Conservation (phyloP, 177 flowering plant genomes). For the Telopea speciosissima region DNA sequence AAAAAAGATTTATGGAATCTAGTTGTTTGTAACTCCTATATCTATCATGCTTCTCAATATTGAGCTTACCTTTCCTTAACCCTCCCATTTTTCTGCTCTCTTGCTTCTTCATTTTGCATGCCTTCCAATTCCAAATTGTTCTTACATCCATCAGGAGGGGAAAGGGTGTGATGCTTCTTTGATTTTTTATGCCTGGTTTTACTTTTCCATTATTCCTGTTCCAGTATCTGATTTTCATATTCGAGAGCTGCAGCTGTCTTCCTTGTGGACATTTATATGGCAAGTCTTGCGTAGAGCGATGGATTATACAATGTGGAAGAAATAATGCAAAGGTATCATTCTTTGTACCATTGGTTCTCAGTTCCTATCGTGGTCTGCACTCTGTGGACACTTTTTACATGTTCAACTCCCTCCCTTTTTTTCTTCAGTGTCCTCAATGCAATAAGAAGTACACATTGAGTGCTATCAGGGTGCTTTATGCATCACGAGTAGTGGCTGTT, state of each 20-base stretch:
- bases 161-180: not conserved
- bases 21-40: no score
- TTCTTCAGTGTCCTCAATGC: constrained; percentile 87
- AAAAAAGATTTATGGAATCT: no score
- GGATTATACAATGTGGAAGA: constrained; percentile 44
- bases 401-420: not conserved
- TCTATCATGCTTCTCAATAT: no score
- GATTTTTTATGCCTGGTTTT: not conserved
- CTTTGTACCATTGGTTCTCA: not conserved
- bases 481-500: constrained; percentile 42
- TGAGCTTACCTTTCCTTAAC: not conserved
- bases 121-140: not conserved
- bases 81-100: not conserved
- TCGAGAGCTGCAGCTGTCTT: constrained; percentile 59
- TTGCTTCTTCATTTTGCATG: not conserved
- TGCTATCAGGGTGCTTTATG: constrained; percentile 62
- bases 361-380: not conserved
- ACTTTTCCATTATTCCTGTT: not conserved
- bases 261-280: constrained; percentile 96
- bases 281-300: constrained; percentile 71
- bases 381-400: not conserved
- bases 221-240: not conserved
- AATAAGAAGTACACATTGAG: constrained; percentile 50
- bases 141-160: not conserved
- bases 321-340: constrained; percentile 43